These are phyloP conservation scores for Entomortierella beljakovae DNA, from an alignment of 192 early-diverging fungal species.

Conservation along the genomic window DNA sequence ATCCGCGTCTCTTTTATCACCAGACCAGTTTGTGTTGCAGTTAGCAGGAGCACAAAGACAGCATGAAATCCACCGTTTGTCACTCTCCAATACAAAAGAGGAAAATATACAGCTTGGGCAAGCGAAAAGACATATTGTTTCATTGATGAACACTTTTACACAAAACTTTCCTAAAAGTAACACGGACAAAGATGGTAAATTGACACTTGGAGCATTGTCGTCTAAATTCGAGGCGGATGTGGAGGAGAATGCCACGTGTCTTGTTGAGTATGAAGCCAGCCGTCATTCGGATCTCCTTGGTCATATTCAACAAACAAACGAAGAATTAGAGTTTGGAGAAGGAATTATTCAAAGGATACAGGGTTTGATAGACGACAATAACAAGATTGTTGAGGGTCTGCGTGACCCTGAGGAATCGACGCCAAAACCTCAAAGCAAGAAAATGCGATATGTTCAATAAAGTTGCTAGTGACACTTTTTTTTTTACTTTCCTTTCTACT, in stretches of 20 bases:
- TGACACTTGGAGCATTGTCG: constrained; percentile 3
- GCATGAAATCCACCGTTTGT: not conserved
- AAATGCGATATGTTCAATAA: constrained; percentile 12
- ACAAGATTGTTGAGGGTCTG: not conserved
- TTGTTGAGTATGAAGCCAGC: constrained; percentile 1
- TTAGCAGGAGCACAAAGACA: not conserved
- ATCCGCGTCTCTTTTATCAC: not conserved
- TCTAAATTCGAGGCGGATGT: constrained; percentile 12
- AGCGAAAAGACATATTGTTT: not conserved
- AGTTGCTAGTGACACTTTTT: not conserved
- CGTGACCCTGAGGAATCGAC: not conserved
- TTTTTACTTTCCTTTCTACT: no score
- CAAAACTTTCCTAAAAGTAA: not conserved
- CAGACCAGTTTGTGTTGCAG: constrained; percentile 15
- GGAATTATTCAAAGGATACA: not conserved
- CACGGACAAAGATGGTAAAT: not conserved
- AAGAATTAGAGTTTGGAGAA: not conserved
- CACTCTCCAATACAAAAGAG: constrained; percentile 4
- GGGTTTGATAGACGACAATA: not conserved
- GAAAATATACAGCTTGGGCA: not conserved
- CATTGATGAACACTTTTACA: not conserved
- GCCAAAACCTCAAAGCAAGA: constrained; percentile 1
- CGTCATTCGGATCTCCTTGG: not conserved
- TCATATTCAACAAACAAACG: not conserved
- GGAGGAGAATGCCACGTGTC: not conserved